phyloP scores from a whole-genome alignment of 1,284 basidiomycete species.

The Puccinia novopanici region DNA sequence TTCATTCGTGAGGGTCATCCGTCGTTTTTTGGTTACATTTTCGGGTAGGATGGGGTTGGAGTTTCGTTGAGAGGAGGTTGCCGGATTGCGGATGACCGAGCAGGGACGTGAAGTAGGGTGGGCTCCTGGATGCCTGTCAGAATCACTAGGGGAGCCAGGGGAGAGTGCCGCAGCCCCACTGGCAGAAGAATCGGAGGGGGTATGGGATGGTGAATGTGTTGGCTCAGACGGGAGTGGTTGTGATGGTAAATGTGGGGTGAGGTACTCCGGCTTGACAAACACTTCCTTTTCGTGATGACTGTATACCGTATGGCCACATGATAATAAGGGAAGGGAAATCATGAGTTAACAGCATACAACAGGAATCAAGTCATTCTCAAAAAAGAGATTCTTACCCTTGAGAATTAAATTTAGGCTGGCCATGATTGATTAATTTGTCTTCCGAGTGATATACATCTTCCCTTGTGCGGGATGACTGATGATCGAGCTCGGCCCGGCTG shows the following conservation, averaged over 20 bases:
- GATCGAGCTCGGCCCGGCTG: conserved; percentile 37
- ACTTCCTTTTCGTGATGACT: background rate
- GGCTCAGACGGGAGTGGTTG: conserved; percentile 38
- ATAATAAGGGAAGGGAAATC: background rate
- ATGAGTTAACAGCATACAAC: background rate
- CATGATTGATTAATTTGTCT: conserved; percentile 17
- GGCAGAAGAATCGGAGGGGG: conserved; percentile 13
- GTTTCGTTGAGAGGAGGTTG: background rate
- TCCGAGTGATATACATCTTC: background rate
- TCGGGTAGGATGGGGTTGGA: too few species aligned
- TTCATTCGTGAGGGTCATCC: conserved; percentile 34
- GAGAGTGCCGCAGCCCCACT: background rate
- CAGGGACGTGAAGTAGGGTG: background rate
- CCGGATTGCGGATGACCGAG: background rate
- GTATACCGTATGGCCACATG: background rate
- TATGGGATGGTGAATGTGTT: background rate
- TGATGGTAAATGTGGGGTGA: conserved; percentile 37
- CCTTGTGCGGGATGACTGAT: background rate
- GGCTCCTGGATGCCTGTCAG: background rate
- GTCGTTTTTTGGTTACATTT: conserved; percentile 34
- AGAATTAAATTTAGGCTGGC: background rate
- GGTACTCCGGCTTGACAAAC: conserved; percentile 41
- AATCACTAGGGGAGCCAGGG: background rate
- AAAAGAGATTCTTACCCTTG: conserved; percentile 4
- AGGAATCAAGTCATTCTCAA: background rate